Base-by-base conservation (phyloP, 805 yeast species). In the Lachancea fermentati region DNA sequence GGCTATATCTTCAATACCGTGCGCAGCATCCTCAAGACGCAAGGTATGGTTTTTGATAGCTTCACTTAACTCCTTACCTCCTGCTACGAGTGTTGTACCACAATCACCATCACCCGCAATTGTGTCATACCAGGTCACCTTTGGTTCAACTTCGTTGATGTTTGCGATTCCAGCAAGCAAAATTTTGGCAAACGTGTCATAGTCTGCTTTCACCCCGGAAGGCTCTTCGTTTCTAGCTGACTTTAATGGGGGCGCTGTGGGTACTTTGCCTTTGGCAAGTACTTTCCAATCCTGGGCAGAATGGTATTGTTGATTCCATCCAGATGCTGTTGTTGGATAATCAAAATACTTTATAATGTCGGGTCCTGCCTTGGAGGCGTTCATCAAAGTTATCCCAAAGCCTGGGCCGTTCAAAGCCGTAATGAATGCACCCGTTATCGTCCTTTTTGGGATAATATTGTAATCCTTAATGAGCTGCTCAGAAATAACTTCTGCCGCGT, bases 91-190 rank as follows among this genome's bases (percentile, higher is more conserved):
- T 1, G 95, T 85, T 48, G 84, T 88, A 26, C 95, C 95, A 61
- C 95, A 86, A 57, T 85, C 95, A 44, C 95, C 95, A 58, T 85
- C 95, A 36, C 95, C 95, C 1, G 87, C 94, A 46, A 78, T 68
- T 2, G 93, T 83, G 55, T 85, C 95, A 52, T 81, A 82, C 46
- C 75, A 71, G 2, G 95, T 86, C 54, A 85, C 79, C 50, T 74
- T 70, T 2, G 91, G 87, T 16, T 45, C 49, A 11, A 45, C 49
- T 29, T 43, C 49, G 25, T 45, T 45, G 32, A 45, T 40, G 16
- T 22, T 43, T 15, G 37, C 46, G 18, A 45, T 45, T 9, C 49
- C 49, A n/a, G 49, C 46, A n/a, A 36, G 44, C 31, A 45, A 34
- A 13, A 45, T 43, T 17, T 45, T 45, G n/a, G 49, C 46, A 30